Percentiles rank a stretch among this genome's conserved stretches.
phyloP scores from a whole-genome alignment of 768 basidiomycete genomes.

The Rubroboletus pulcherrimus region DNA sequence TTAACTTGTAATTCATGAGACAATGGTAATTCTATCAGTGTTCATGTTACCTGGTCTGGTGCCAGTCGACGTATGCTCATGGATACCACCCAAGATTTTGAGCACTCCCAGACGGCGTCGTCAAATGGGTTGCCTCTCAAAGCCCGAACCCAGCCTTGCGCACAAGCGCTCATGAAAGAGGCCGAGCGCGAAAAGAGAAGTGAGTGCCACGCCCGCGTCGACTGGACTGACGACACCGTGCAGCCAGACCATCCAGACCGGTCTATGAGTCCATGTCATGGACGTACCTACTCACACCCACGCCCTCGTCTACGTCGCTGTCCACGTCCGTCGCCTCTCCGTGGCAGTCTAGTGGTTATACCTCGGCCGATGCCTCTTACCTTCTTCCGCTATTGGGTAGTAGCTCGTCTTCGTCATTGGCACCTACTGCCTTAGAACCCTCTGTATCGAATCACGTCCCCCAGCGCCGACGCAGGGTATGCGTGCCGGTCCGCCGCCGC shows the following conservation, averaged over 20 bases:
- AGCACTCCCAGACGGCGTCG: conserved; percentile 9
- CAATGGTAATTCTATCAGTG: no score
- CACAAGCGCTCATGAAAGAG: conserved; percentile 24
- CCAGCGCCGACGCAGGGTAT: conserved; percentile 9
- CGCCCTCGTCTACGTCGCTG: not conserved
- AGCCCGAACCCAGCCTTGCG: conserved; percentile 21
- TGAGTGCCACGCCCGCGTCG: conserved; percentile 8
- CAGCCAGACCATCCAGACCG: conserved; percentile 18
- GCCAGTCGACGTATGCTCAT: not conserved
- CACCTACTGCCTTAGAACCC: conserved; percentile 1
- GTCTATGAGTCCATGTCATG: conserved; percentile 10
- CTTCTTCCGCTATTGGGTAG: conserved; percentile 5
- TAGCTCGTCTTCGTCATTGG: conserved; percentile 1
- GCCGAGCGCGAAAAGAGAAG: conserved; percentile 25
- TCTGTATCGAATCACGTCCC: not conserved
- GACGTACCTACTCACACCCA: conserved; percentile 13
- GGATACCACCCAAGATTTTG: conserved; percentile 14
- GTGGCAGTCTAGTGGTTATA: conserved; percentile 5
- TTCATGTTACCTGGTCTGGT: no score
- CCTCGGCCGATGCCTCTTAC: conserved; percentile 2
- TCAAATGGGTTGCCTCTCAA: conserved; percentile 28
- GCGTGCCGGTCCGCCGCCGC: conserved; percentile 17
- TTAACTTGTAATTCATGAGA: no score
- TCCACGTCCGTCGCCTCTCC: conserved; percentile 6
- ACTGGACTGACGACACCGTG: not conserved